Conservation (phyloP, 148 eudicot genomes). For the Diospyros kaki region DNA sequence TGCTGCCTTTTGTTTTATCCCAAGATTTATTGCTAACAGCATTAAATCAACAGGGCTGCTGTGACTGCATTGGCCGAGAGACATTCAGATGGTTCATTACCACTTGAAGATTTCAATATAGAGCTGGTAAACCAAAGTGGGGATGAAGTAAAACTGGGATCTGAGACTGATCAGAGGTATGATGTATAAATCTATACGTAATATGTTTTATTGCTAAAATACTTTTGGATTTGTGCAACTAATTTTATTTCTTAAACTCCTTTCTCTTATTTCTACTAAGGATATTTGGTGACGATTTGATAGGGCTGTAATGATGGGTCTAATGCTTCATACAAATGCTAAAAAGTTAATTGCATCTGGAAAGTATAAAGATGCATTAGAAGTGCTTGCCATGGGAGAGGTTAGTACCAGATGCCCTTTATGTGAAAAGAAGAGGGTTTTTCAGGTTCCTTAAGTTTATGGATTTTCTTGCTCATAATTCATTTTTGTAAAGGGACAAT, state of each 20-base stretch:
- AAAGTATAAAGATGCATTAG: conserved; percentile 71
- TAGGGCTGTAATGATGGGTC: conserved; percentile 96
- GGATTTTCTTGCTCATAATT: background rate
- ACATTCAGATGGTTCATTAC: conserved; percentile 86
- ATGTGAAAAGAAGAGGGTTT: background rate
- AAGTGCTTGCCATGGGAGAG: conserved; percentile 93
- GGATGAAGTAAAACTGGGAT: conserved; percentile 58
- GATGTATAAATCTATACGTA: background rate
- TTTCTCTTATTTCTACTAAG: background rate
- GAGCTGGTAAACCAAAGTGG: conserved; percentile 92
- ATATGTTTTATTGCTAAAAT: background rate
- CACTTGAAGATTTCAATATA: conserved; percentile 76
- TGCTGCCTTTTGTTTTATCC: background rate
- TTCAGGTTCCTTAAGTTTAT: background rate
- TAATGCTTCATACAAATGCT: conserved; percentile 85
- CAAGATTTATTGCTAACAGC: conserved; percentile 13
- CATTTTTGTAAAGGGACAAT: background rate
- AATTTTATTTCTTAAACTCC: background rate
- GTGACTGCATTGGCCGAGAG: conserved; percentile 65
- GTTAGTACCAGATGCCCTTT: conserved; percentile 31
- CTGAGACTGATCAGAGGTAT: conserved; percentile 85
- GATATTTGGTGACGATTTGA: conserved; percentile 15
- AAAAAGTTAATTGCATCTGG: conserved; percentile 49
- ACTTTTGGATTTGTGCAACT: background rate
- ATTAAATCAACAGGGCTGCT: conserved; percentile 49